Conservation (phyloP, 2,329 filamentous ascomycete genomes). For the Myriangium duriaei region DNA sequence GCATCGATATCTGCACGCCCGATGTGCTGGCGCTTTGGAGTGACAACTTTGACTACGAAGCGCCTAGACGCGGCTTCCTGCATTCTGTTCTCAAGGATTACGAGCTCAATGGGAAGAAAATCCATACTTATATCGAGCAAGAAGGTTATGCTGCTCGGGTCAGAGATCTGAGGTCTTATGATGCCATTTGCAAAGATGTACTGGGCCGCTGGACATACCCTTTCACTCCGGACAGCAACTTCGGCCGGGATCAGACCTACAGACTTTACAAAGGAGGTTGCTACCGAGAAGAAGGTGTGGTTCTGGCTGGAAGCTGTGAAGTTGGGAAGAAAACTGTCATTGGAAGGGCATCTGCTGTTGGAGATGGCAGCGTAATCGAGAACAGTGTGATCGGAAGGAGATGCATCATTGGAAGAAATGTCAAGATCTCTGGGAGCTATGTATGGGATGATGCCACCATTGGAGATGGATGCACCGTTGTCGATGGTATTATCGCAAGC, state of each 20-base stretch:
- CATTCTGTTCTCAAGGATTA: constrained; percentile 92
- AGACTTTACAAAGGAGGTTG: constrained; percentile 55
- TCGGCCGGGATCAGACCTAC: constrained; percentile 67
- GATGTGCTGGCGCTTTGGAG: constrained; percentile 92
- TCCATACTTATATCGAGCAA: constrained; percentile 75
- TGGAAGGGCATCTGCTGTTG: constrained; percentile 64
- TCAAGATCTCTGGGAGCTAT: constrained; percentile 64
- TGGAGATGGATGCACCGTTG: constrained; percentile 59
- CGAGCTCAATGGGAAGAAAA: constrained; percentile 93
- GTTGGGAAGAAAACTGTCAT: constrained; percentile 60
- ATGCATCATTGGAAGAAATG: constrained; percentile 78
- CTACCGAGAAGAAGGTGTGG: constrained; percentile 68
- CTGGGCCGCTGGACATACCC: constrained; percentile 79
- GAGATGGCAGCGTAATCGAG: constrained; percentile 54
- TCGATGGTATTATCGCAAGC: constrained; percentile 64
- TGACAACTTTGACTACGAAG: constrained; percentile 94
- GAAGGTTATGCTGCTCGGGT: constrained; percentile 79
- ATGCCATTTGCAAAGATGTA: constrained; percentile 78
- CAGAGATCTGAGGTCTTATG: constrained; percentile 77
- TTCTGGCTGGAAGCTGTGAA: constrained; percentile 57
- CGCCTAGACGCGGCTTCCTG: constrained; percentile 76
- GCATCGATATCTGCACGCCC: constrained; percentile 93
- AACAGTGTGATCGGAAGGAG: constrained; percentile 73
- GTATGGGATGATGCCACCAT: constrained; percentile 79
- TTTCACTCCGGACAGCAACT: constrained; percentile 77